phyloP scores from a whole-genome alignment of 305 asterid genomes.

The Fraxinus ornus region DNA sequence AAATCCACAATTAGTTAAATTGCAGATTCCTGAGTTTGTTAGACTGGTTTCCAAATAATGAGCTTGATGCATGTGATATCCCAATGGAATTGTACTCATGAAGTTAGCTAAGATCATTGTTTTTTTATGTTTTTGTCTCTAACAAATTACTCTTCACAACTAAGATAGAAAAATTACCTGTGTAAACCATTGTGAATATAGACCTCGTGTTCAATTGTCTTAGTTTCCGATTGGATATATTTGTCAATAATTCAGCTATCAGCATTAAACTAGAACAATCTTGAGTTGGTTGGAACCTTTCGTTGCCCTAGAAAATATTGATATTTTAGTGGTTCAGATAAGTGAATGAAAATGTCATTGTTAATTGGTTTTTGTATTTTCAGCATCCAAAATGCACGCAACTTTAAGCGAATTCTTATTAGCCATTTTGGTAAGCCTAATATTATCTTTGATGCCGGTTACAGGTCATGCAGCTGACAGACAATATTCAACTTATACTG shows the following conservation, averaged over 20 bases:
- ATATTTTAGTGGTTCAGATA: not conserved
- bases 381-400: not conserved
- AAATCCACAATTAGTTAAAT: not conserved
- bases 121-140: not conserved
- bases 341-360: not conserved
- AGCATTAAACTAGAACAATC: not conserved
- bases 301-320: not conserved
- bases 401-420: not conserved
- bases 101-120: not conserved
- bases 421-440: not conserved
- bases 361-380: not conserved
- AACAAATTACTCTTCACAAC: not conserved
- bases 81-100: not conserved
- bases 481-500: conserved; percentile 51
- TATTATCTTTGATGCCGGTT: not conserved
- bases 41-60: not conserved
- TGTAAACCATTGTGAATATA: not conserved
- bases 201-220: not conserved
- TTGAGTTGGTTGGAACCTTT: not conserved
- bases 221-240: not conserved
- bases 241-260: not conserved
- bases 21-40: not conserved
- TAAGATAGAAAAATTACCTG: not conserved
- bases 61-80: not conserved
- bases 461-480: conserved; percentile 58